phyloP scores from a whole-genome alignment of 179 eudicot species.

The Spinacia oleracea region DNA sequence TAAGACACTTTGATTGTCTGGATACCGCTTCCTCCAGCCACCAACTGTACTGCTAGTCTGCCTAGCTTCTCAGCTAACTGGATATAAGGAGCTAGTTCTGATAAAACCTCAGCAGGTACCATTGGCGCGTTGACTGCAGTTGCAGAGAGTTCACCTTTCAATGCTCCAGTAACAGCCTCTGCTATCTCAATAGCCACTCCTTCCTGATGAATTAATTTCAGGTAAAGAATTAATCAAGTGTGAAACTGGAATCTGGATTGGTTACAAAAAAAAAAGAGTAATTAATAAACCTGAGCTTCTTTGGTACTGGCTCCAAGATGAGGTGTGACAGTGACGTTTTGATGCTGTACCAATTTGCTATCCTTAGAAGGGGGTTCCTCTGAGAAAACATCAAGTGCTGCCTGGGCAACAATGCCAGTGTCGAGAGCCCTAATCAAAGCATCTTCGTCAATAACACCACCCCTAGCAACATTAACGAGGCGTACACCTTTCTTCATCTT shows the following conservation, averaged over 20 bases:
- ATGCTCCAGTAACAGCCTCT: constrained; percentile 77
- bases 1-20: constrained; percentile 59
- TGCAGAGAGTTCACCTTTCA: constrained; percentile 74
- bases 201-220: constrained; percentile 45
- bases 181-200: constrained; percentile 87
- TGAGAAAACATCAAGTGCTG: constrained; percentile 79
- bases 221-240: background rate
- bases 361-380: constrained; percentile 76
- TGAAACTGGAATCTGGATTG: background rate
- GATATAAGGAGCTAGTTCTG: constrained; percentile 71
- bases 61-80: constrained; percentile 74
- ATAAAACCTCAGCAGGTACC: constrained; percentile 76
- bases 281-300: constrained; percentile 97
- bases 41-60: constrained; percentile 66
- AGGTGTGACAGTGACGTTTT: constrained; percentile 78
- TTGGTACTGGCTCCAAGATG: constrained; percentile 95
- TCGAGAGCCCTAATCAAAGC: constrained; percentile 85
- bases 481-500: constrained; percentile 87
- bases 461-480: constrained; percentile 74
- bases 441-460: constrained; percentile 88
- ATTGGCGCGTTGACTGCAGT: constrained; percentile 84
- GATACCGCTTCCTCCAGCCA: constrained; percentile 70
- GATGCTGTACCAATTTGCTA: constrained; percentile 65
- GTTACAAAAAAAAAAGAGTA: background rate
- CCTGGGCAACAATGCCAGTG: constrained; percentile 73